Percentiles rank a stretch among this genome's conserved stretches.
phyloP scores from a whole-genome alignment of 225 moss, liverwort and hornwort genomes.

The Thuidium tamariscinum region DNA sequence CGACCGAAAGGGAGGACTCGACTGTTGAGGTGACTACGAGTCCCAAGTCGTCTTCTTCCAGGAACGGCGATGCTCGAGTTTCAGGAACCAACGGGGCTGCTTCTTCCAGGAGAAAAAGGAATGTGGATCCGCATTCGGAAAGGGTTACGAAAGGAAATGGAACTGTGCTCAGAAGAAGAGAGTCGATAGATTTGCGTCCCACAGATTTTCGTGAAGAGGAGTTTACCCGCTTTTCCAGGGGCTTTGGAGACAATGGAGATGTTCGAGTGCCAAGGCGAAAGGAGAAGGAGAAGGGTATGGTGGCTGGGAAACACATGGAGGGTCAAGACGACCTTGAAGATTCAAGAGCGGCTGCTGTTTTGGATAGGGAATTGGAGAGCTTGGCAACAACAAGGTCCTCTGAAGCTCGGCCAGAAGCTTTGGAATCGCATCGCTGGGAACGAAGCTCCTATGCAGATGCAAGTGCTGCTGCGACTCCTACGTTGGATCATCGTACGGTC shows the following conservation, averaged over 20 bases:
- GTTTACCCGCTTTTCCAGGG: background rate
- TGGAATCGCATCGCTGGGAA: background rate
- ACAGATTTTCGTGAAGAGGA: background rate
- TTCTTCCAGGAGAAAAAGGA: background rate
- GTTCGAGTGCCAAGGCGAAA: slow-evolving; percentile 4
- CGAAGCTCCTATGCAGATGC: background rate
- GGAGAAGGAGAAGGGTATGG: background rate
- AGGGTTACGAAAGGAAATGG: background rate
- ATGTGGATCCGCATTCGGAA: background rate
- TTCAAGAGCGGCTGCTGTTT: background rate
- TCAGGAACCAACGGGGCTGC: background rate
- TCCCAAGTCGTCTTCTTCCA: background rate
- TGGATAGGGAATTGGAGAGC: slow-evolving; percentile 18
- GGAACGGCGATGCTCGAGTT: slow-evolving; percentile 1
- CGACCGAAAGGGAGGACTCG: slow-evolving; percentile 12
- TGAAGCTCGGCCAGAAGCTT: background rate
- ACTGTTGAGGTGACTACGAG: slow-evolving; percentile 14
- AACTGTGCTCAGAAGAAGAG: background rate
- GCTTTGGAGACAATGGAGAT: slow-evolving; percentile 12
- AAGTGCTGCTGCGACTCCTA: slow-evolving; percentile 3
- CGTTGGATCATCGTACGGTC: slow-evolving; percentile 6
- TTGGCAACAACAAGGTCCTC: background rate
- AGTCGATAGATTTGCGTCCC: background rate
- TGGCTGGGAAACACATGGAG: background rate
- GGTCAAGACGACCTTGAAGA: background rate